Percentiles rank a stretch among this genome's conserved stretches.
Conservation (phyloP, 805 yeast species). For the Saccharomycopsis sp. region DNA sequence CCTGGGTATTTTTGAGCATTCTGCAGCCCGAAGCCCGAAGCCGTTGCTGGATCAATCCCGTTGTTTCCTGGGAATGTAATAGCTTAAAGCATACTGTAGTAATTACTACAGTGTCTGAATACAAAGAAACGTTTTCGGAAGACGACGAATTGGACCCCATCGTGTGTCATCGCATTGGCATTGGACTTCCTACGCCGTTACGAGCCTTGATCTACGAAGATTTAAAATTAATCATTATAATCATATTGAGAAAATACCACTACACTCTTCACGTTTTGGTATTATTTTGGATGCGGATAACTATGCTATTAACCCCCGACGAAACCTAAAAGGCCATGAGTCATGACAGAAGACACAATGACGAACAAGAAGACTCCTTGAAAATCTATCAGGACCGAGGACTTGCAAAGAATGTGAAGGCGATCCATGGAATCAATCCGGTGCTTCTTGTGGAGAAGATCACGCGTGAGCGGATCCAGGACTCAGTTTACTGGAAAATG, state of each 20-base stretch:
- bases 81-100: too few relatives aligned
- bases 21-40: too few relatives aligned
- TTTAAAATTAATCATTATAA: too few relatives aligned
- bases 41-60: too few relatives aligned
- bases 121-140: too few relatives aligned
- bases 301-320: neutral
- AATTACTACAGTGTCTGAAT: too few relatives aligned
- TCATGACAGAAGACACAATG: neutral
- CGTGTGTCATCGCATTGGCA: too few relatives aligned
- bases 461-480: slow-evolving; percentile 48
- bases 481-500: slow-evolving; percentile 52
- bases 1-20: neutral
- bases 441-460: slow-evolving; percentile 52
- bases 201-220: neutral
- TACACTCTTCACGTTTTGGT: neutral
- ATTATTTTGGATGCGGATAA: neutral
- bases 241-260: too few relatives aligned
- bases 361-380: slow-evolving; percentile 2
- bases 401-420: slow-evolving; percentile 24
- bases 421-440: slow-evolving; percentile 41
- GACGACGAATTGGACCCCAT: too few relatives aligned
- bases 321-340: neutral
- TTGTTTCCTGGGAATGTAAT: too few relatives aligned
- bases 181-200: neutral
- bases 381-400: slow-evolving; percentile 30